phyloP scores from a whole-genome alignment of 2,329 filamentous ascomycete genomes.

The Fusarium tricinctum region DNA sequence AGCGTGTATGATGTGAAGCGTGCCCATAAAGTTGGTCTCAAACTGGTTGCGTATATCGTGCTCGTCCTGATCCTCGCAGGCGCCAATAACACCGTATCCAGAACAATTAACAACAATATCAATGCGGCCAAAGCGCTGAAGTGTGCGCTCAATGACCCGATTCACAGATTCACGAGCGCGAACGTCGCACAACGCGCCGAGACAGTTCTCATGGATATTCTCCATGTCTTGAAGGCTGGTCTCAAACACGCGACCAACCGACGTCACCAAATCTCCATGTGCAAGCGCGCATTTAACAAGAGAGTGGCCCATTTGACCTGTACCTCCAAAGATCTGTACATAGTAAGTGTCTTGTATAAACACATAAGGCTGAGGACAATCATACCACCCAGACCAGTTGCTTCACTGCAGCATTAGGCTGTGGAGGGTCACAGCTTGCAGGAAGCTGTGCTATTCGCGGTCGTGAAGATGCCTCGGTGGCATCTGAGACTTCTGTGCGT shows the following conservation, averaged over 20 bases:
- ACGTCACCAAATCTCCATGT: conserved; percentile 86
- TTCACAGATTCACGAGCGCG: conserved; percentile 83
- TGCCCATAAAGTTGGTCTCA: conserved; percentile 97
- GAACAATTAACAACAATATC: conserved; percentile 95
- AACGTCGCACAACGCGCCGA: conserved; percentile 91
- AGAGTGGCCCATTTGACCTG: conserved; percentile 95
- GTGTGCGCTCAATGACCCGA: conserved; percentile 76
- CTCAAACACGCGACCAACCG: conserved; percentile 87
- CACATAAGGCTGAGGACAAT: conserved; percentile 4
- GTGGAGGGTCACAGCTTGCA: conserved; percentile 87
- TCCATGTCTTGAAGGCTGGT: conserved; percentile 80
- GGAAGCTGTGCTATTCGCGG: conserved; percentile 72
- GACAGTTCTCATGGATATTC: conserved; percentile 77
- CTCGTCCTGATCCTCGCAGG: conserved; percentile 97
- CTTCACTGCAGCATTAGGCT: conserved; percentile 75
- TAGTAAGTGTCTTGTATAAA: conserved; percentile 15
- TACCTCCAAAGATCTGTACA: conserved; percentile 87
- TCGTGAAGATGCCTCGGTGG: conserved; percentile 48
- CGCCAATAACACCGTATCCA: conserved; percentile 94
- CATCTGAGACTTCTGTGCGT: conserved; percentile 47
- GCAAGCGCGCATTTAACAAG: conserved; percentile 85
- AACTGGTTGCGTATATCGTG: conserved; percentile 96
- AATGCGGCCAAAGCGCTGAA: conserved; percentile 82
- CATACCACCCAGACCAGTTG: conserved; percentile 89
- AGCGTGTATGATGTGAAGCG: conserved; percentile 90